Evolutionary conservation across 352 stramenopile genomes (phyloP).

Genomic region (Phytophthora europaea): DNA sequence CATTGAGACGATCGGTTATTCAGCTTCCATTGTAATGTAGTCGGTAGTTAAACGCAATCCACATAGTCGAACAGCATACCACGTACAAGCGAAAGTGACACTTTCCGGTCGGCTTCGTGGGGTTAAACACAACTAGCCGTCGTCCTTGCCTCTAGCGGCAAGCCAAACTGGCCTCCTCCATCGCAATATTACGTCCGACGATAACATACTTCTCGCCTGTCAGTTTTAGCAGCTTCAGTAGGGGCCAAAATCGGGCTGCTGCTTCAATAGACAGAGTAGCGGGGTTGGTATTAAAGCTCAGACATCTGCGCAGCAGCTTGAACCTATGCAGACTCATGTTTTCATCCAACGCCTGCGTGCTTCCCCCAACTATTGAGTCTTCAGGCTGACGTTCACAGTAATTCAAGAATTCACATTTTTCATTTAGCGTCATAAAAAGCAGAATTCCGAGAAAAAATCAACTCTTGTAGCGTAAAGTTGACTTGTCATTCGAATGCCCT

Average conservation of each 20-base stretch:
- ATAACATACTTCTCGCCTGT: background rate
- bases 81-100: background rate
- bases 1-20: background rate
- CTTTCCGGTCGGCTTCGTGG: background rate
- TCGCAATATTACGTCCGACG: background rate
- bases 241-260: background rate
- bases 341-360: no score
- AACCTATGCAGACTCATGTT: no score
- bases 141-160: background rate
- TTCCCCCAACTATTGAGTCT: background rate
- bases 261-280: no score
- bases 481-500: background rate
- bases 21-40: background rate
- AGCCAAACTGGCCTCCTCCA: background rate
- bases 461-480: background rate
- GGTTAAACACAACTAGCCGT: background rate
- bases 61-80: background rate
- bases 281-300: no score
- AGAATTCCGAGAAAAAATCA: constrained; percentile 14
- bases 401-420: constrained; percentile 5
- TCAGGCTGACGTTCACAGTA: constrained; percentile 4
- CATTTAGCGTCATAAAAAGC: constrained; percentile 7
- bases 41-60: background rate
- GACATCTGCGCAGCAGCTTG: no score
- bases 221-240: background rate